A percentile compares a stretch with the other conserved stretches of the same genome.
Conservation (phyloP, 1,139 yeast genomes). For the Entelexis paramagnoliae region DNA sequence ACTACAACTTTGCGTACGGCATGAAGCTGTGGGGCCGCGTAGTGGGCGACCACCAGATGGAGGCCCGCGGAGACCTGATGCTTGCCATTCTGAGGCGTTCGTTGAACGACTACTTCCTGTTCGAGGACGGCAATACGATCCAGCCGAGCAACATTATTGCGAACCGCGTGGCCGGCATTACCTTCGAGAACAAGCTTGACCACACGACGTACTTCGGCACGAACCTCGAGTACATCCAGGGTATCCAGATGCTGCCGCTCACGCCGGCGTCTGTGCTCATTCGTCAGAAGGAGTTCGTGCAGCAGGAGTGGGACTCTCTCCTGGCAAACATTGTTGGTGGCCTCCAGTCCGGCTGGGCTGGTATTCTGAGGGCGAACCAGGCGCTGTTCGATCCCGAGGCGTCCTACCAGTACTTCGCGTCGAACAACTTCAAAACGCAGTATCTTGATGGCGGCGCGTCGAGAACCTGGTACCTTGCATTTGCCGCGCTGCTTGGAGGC, state of each 20-base stretch:
- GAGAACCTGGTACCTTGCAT: slow-evolving; percentile 80
- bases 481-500: slow-evolving; percentile 45
- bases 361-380: slow-evolving; percentile 65
- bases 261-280: slow-evolving; percentile 76
- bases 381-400: slow-evolving; percentile 62
- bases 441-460: slow-evolving; percentile 84
- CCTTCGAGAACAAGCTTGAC: slow-evolving; percentile 76
- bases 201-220: slow-evolving; percentile 86
- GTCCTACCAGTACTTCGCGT: slow-evolving; percentile 60
- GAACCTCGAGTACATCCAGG: slow-evolving; percentile 73
- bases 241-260: slow-evolving; percentile 88
- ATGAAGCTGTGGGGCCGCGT: slow-evolving; percentile 74
- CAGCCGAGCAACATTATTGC: slow-evolving; percentile 48
- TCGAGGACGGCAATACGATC: slow-evolving; percentile 45
- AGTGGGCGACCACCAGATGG: slow-evolving; percentile 62
- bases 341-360: slow-evolving; percentile 77
- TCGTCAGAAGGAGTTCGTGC: slow-evolving; percentile 56
- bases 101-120: slow-evolving; percentile 52
- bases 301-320: slow-evolving; percentile 66
- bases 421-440: slow-evolving; percentile 35
- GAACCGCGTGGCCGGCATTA: slow-evolving; percentile 66
- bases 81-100: slow-evolving; percentile 53
- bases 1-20: slow-evolving; percentile 69
- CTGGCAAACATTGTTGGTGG: slow-evolving; percentile 42
- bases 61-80: slow-evolving; percentile 68